Conservation (phyloP, 2,329 filamentous ascomycete genomes). For the Septoria petroselini region DNA sequence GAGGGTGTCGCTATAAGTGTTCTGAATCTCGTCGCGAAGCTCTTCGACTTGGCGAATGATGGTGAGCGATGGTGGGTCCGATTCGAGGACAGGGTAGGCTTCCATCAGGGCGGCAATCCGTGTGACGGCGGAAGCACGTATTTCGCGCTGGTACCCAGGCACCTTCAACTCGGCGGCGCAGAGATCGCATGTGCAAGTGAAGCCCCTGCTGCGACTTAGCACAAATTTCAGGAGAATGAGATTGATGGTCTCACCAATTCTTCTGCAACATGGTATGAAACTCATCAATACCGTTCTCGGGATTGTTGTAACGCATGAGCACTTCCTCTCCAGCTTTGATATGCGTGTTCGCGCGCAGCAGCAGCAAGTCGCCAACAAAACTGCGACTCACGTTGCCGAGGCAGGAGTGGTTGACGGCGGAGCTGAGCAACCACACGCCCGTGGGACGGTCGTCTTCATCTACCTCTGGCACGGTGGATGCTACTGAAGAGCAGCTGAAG, state of each 20-base stretch:
- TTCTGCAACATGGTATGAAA: conserved; percentile 36
- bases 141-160: conserved; percentile 3
- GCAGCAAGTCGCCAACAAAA: conserved; percentile 56
- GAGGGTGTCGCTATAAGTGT: conserved; percentile 13
- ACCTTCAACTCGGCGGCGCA: conserved; percentile 34
- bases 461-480: not conserved
- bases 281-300: conserved; percentile 28
- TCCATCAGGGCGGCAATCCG: conserved; percentile 1
- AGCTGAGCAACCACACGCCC: conserved; percentile 51
- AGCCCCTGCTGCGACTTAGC: conserved; percentile 28
- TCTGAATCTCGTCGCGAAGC: conserved; percentile 12
- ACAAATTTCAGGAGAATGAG: not conserved
- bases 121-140: not conserved
- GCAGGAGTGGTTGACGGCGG: conserved; percentile 56
- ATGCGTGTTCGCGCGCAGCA: conserved; percentile 49
- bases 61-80: not conserved
- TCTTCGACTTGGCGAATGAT: conserved; percentile 15
- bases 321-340: conserved; percentile 49
- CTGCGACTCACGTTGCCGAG: conserved; percentile 46
- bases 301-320: conserved; percentile 20
- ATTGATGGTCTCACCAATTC: conserved; percentile 34
- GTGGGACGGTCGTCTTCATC: conserved; percentile 1
- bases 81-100: not conserved
- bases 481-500: conserved; percentile 14
- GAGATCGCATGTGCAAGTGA: conserved; percentile 44